phyloP scores from a whole-genome alignment of 2,329 filamentous ascomycete species.

The Sordariomycetes sp. region DNA sequence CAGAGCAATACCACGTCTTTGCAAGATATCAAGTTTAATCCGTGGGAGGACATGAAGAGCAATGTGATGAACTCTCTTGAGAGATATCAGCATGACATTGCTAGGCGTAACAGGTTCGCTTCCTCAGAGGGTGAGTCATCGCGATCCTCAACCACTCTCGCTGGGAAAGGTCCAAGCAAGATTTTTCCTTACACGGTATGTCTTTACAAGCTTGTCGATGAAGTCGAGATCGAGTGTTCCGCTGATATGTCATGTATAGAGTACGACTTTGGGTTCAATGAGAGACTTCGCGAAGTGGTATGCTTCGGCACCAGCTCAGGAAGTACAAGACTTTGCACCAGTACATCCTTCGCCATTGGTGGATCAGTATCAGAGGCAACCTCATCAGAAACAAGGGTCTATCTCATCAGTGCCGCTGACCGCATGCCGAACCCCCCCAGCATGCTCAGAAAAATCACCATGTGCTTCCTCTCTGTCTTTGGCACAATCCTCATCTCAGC shows the following conservation, averaged over 20 bases:
- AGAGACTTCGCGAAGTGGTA: slow-evolving; percentile 1
- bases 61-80: neutral
- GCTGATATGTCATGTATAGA: neutral
- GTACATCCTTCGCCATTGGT: neutral
- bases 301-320: neutral
- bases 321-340: neutral
- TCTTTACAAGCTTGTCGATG: neutral
- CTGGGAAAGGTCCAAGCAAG: neutral
- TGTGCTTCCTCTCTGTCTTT: neutral
- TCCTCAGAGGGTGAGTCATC: neutral
- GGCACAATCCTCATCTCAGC: neutral
- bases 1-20: neutral
- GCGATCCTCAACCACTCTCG: neutral
- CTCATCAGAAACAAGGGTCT: neutral
- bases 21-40: neutral
- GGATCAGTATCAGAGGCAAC: neutral
- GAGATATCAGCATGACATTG: neutral
- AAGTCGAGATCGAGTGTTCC: neutral
- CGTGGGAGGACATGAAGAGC: neutral
- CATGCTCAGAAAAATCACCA: neutral
- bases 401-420: neutral
- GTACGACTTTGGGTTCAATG: neutral
- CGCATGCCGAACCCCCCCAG: neutral
- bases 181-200: neutral
- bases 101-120: neutral